Evolutionary conservation across 805 yeast species (phyloP), one percentile per base, ranked within the genome.

Genomic region (Candida sithepensis): DNA sequence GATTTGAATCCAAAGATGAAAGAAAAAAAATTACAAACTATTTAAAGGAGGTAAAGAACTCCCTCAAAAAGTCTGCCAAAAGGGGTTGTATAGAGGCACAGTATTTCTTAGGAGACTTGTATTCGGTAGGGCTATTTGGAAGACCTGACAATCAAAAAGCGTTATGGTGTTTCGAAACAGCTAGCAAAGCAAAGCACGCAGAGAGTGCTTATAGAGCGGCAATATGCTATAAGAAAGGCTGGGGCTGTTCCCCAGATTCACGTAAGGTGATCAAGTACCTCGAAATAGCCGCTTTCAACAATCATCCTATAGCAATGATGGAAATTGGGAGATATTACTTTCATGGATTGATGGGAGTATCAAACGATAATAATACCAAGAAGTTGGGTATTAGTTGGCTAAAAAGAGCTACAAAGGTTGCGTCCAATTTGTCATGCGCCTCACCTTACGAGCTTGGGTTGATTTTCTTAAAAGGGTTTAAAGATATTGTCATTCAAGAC

Each of bases 291-390:
- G 96, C 98, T 0, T 77, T 90, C 28, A 85, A 86, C 63, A 89
- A 88, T 60, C 99, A 92, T 65, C 90, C 97, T 0, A 91, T 96
- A n/a, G 97, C 98, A 4, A 89, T 92, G 96, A 86, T 84, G 70
- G 88, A 91, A 63, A 72, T 90, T 53, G 99, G 98, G 3, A 74
- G 88, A 39, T 89, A 91, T 57, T 85, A 89, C 34, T 94, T 85
- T 67, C 80, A 89, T 60, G 82, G 88, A 4, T 75, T 85, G 50
- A 84, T 92, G 92, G 97, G 98, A 1, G 64, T 92, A 30, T 72
- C 84, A 1, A 74, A 77, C 48, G 84, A 80, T 58, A 70, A 82
- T 18, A 81, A 77, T 44, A 83, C 88, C 20, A 86, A 89, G 59
- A 87, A 84, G 58, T 82, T 82, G 57, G 99, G 98, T 43, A 83